A percentile compares a stretch with the other conserved stretches of the same genome.
Evolutionary conservation across 225 moss, liverwort and hornwort genomes (phyloP).

Genomic region (Takakia lepidozioides): DNA sequence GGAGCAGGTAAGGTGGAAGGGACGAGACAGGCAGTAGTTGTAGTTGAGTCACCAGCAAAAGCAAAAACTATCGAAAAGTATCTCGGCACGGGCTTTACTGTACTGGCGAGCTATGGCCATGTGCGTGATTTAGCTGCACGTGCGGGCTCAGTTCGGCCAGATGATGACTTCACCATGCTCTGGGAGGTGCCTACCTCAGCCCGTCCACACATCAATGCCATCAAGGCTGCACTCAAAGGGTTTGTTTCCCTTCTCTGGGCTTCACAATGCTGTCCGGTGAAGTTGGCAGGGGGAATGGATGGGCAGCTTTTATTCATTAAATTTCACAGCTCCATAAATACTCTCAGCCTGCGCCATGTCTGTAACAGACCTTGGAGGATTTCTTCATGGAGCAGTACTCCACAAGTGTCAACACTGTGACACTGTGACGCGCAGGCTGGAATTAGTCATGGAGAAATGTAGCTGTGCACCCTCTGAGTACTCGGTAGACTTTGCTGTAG

Average conservation of each 20-base stretch:
- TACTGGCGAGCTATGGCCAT: slow-evolving; percentile 89
- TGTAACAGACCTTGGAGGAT: too few relatives aligned
- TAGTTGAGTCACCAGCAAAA: slow-evolving; percentile 95
- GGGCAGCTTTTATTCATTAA: too few relatives aligned
- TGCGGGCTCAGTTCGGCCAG: slow-evolving; percentile 85
- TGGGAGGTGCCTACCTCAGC: slow-evolving; percentile 95
- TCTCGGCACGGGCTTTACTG: slow-evolving; percentile 67
- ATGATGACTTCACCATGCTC: slow-evolving; percentile 74
- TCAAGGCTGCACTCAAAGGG: slow-evolving; percentile 91
- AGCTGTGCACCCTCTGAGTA: too few relatives aligned
- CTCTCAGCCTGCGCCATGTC: too few relatives aligned
- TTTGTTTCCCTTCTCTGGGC: slow-evolving; percentile 9
- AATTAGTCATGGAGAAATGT: too few relatives aligned
- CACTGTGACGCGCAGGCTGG: too few relatives aligned
- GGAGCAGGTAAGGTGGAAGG: not conserved
- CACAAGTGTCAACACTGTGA: too few relatives aligned
- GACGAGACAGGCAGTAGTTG: slow-evolving; percentile 42
- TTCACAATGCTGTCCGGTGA: not conserved
- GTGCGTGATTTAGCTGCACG: slow-evolving; percentile 89
- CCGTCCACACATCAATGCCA: slow-evolving; percentile 75
- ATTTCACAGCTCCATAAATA: too few relatives aligned
- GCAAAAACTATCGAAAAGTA: slow-evolving; percentile 94
- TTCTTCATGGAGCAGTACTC: too few relatives aligned
- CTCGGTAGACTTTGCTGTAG: too few relatives aligned
- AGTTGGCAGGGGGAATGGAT: too few relatives aligned